Conservation (phyloP, 2,329 filamentous ascomycete genomes). For the Aspergillus amoenus region DNA sequence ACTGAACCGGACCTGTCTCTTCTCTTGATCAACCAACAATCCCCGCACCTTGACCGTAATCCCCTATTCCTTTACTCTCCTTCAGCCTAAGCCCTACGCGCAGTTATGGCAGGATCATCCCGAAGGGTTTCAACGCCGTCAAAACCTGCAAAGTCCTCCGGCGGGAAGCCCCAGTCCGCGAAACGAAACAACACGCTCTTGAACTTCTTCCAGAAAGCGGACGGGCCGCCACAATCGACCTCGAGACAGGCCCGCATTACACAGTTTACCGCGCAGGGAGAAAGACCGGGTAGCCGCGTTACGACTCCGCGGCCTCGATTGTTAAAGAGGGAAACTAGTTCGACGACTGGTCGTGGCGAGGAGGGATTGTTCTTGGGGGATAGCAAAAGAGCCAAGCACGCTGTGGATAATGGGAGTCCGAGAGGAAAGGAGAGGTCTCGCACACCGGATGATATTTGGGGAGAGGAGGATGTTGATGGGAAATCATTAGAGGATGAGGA, state of each 20-base stretch:
- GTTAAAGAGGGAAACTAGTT: background rate
- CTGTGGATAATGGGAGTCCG: background rate
- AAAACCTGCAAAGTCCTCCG: conserved; percentile 22
- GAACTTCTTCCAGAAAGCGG: conserved; percentile 72
- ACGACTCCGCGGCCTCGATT: conserved; percentile 14
- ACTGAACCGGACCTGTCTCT: background rate
- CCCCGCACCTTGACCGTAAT: background rate
- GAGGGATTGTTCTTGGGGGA: conserved; percentile 38
- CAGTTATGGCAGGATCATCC: conserved; percentile 26
- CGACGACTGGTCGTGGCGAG: background rate
- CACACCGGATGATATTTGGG: conserved; percentile 38
- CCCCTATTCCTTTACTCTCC: background rate
- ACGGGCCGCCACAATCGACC: conserved; percentile 52
- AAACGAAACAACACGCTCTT: conserved; percentile 65
- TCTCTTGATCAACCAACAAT: background rate
- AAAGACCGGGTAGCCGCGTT: conserved; percentile 28
- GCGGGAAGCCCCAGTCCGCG: conserved; percentile 6
- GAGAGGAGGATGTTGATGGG: conserved; percentile 17
- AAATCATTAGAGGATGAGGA: conserved; percentile 12
- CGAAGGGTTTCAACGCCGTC: conserved; percentile 28
- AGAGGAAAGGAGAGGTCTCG: conserved; percentile 18
- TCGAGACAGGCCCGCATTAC: conserved; percentile 56
- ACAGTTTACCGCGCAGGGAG: conserved; percentile 34
- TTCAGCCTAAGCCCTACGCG: background rate
- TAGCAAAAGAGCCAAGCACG: conserved; percentile 19